Evolutionary conservation across 1,284 basidiomycete genomes (phyloP).

Genomic region (Macrocybe sp.): DNA sequence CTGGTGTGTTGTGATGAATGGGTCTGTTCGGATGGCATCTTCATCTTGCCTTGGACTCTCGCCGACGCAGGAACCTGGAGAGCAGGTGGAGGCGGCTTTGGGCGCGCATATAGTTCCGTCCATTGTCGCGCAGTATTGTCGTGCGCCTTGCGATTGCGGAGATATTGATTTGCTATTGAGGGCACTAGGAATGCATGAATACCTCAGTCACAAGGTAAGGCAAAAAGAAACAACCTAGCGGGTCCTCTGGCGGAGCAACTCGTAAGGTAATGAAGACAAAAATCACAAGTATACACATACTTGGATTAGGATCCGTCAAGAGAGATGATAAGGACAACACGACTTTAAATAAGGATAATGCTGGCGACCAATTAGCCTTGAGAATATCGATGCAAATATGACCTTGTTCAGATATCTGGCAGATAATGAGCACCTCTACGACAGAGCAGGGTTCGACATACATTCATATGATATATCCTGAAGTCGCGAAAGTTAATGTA

Average conservation of each 20-base stretch:
- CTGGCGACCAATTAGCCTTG: conserved; percentile 89
- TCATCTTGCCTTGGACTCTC: conserved; percentile 32
- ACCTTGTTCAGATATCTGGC: conserved; percentile 66
- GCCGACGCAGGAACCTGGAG: conserved; percentile 12
- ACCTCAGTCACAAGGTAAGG: background rate
- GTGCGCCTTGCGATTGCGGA: conserved; percentile 57
- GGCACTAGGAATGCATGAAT: conserved; percentile 43
- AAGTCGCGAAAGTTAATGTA: background rate
- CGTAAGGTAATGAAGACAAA: conserved; percentile 1
- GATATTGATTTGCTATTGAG: conserved; percentile 66
- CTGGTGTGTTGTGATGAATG: conserved; percentile 11
- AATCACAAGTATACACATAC: conserved; percentile 38
- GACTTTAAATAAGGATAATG: conserved; percentile 87
- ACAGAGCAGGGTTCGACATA: conserved; percentile 14
- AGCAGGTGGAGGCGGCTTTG: conserved; percentile 31
- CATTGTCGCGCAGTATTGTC: conserved; percentile 60
- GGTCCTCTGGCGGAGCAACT: conserved; percentile 48
- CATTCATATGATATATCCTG: conserved; percentile 92
- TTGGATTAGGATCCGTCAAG: conserved; percentile 86
- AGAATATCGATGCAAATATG: conserved; percentile 78
- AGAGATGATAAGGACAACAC: conserved; percentile 85
- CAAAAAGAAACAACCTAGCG: conserved; percentile 44
- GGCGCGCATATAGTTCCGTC: conserved; percentile 58
- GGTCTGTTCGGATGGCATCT: conserved; percentile 2
- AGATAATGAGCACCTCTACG: background rate